A percentile compares a stretch with the other conserved stretches of the same genome.
Conservation (phyloP, 2,329 filamentous ascomycete genomes). For the Verticillium alfalfae region DNA sequence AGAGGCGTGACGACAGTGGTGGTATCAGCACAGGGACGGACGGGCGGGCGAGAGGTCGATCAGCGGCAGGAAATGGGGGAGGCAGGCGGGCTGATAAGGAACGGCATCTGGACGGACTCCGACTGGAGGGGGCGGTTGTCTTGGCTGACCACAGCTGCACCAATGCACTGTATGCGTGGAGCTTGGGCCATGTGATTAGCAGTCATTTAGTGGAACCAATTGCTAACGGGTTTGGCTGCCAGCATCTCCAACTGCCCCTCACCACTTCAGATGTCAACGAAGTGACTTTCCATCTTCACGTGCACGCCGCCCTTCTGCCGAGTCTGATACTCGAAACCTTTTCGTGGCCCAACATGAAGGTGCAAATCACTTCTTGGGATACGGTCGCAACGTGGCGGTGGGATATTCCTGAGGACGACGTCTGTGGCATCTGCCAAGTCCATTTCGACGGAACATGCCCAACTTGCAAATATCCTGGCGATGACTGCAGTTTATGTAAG, state of each 20-base stretch:
- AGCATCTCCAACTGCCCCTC: background rate
- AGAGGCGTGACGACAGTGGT: background rate
- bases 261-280: background rate
- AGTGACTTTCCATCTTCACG: background rate
- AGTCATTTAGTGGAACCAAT: background rate
- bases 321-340: background rate
- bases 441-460: constrained; percentile 98
- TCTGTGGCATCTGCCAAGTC: constrained; percentile 97
- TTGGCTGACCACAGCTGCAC: background rate
- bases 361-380: constrained; percentile 89
- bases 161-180: constrained; percentile 12
- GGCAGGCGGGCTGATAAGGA: background rate
- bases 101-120: background rate
- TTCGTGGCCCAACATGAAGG: constrained; percentile 63
- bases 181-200: constrained; percentile 15
- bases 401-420: constrained; percentile 96
- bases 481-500: constrained; percentile 87
- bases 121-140: background rate
- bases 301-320: background rate
- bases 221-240: background rate
- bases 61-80: background rate
- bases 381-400: constrained; percentile 95
- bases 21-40: background rate
- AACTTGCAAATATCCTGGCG: constrained; percentile 95
- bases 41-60: background rate